Evolutionary conservation across 2,329 filamentous ascomycete species (phyloP).

Genomic region (Cordyceps militaris): DNA sequence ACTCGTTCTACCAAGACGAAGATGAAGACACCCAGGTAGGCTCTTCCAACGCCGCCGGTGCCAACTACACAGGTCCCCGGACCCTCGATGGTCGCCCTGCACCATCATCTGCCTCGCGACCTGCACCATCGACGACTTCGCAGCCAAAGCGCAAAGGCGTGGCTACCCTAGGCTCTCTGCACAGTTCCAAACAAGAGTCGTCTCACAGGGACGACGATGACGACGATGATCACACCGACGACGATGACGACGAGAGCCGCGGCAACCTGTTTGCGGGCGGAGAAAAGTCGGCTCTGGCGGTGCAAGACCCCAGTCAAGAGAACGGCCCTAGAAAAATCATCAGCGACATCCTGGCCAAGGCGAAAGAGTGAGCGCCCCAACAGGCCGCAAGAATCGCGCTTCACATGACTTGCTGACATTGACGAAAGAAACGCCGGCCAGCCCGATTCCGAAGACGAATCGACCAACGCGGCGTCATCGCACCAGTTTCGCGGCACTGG

Average conservation of each 20-base stretch:
- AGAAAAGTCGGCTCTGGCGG: slow-evolving; percentile 70
- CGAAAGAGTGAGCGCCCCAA: slow-evolving; percentile 44
- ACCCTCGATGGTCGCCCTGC: slow-evolving; percentile 58
- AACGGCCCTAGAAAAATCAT: slow-evolving; percentile 49
- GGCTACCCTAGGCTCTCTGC: slow-evolving; percentile 52
- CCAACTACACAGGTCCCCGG: slow-evolving; percentile 51
- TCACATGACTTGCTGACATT: not conserved
- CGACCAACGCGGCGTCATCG: slow-evolving; percentile 39
- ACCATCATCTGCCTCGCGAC: slow-evolving; percentile 29
- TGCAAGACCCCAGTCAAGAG: slow-evolving; percentile 53
- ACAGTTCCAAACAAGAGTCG: slow-evolving; percentile 32
- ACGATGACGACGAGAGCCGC: slow-evolving; percentile 50
- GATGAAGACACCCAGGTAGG: slow-evolving; percentile 41
- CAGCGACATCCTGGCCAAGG: slow-evolving; percentile 58
- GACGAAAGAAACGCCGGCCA: slow-evolving; percentile 50
- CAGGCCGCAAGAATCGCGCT: no score
- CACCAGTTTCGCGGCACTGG: slow-evolving; percentile 62
- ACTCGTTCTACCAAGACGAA: slow-evolving; percentile 53
- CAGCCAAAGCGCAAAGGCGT: slow-evolving; percentile 53
- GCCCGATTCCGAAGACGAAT: slow-evolving; percentile 42
- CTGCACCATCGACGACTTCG: slow-evolving; percentile 30
- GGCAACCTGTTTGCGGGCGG: slow-evolving; percentile 75
- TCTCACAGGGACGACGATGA: slow-evolving; percentile 49
- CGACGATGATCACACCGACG: slow-evolving; percentile 49
- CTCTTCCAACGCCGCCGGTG: slow-evolving; percentile 29